Evolutionary conservation across 116 monocot genomes (phyloP).

Genomic region (Phalaenopsis hybrid): DNA sequence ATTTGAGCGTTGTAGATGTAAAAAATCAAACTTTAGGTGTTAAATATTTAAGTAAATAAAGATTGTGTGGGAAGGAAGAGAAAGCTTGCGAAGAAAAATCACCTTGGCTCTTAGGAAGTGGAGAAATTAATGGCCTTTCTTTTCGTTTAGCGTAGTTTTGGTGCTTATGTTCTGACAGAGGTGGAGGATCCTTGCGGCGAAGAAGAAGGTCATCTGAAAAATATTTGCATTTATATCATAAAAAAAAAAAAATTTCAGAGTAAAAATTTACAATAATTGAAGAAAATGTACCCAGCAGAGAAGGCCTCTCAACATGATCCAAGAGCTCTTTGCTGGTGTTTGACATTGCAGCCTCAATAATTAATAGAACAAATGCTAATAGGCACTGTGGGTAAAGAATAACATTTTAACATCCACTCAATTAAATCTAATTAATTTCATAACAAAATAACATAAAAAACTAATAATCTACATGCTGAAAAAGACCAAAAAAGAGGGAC

Average conservation of each 20-base stretch:
- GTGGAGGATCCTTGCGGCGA: not conserved
- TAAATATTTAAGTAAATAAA: too few relatives aligned
- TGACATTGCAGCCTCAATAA: constrained; percentile 10
- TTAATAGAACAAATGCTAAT: not conserved
- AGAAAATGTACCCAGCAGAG: constrained; percentile 13
- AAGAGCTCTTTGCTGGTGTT: constrained; percentile 25
- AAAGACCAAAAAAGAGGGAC: too few relatives aligned
- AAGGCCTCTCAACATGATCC: constrained; percentile 20
- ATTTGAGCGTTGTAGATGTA: too few relatives aligned
- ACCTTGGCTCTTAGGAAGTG: constrained; percentile 33
- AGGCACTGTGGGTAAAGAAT: not conserved
- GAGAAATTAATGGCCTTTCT: constrained; percentile 6
- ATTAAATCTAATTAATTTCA: too few relatives aligned
- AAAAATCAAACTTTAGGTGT: too few relatives aligned
- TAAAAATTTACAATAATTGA: not conserved
- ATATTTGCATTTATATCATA: not conserved
- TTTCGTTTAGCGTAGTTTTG: not conserved
- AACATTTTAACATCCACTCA: not conserved
- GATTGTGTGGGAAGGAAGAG: not conserved
- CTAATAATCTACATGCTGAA: too few relatives aligned
- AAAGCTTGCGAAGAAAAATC: not conserved
- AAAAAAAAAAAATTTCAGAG: not conserved
- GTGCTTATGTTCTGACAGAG: not conserved
- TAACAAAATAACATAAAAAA: too few relatives aligned
- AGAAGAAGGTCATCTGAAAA: constrained; percentile 21